Conservation (phyloP, 176 grass and related monocot species). For the Ampelocalamus luodianensis region DNA sequence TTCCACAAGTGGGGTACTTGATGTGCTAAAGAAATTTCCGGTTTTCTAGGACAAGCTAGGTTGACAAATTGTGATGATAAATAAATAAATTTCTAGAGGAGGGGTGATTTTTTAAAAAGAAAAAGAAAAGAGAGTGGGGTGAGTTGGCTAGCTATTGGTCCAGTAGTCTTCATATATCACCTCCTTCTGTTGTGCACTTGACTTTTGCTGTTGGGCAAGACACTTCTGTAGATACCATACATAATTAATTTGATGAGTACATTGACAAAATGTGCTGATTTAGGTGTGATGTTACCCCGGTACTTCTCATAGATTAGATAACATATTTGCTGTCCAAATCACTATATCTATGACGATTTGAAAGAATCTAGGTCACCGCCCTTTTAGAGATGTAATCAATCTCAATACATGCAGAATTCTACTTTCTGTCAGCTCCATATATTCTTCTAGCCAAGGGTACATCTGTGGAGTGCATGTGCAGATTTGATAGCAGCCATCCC, state of each 20-base stretch:
- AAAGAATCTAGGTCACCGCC: not conserved
- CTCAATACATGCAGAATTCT: not conserved
- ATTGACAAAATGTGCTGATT: slow-evolving; percentile 30
- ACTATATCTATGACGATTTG: not conserved
- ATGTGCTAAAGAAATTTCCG: not conserved
- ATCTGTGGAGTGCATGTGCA: not conserved
- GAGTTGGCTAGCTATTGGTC: no score
- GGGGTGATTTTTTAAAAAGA: no score
- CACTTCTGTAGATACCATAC: no score
- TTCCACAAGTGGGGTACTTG: not conserved
- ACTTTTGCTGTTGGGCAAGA: not conserved
- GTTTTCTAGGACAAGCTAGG: not conserved
- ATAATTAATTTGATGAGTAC: not conserved
- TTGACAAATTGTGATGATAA: not conserved
- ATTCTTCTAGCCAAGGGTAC: slow-evolving; percentile 19
- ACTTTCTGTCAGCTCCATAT: slow-evolving; percentile 19
- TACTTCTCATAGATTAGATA: not conserved
- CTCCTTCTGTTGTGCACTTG: no score
- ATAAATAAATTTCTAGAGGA: no score
- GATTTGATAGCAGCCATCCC: not conserved
- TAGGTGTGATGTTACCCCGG: not conserved
- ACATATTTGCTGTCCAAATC: not conserved
- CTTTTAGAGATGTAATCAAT: not conserved
- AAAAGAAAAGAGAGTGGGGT: no score
- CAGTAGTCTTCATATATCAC: no score